Conservation (phyloP, 2,329 filamentous ascomycete genomes). For the Helicocarpus griseus region DNA sequence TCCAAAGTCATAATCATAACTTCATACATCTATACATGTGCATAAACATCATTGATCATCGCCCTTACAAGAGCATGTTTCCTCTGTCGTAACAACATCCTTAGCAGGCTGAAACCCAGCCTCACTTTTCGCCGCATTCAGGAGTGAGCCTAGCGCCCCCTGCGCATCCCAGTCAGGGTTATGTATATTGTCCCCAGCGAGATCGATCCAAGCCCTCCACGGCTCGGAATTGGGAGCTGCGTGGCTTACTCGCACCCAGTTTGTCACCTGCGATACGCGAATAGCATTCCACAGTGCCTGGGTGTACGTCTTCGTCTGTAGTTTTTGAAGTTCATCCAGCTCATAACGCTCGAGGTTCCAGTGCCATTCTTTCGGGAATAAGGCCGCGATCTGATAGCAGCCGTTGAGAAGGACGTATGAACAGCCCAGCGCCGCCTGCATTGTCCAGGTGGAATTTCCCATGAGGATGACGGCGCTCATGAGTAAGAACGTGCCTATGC, state of each 20-base stretch:
- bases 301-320: conserved; percentile 41
- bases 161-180: conserved; percentile 9
- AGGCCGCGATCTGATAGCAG: conserved; percentile 48
- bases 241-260: conserved; percentile 45
- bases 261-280: conserved; percentile 41
- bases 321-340: conserved; percentile 35
- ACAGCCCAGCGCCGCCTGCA: conserved; percentile 49
- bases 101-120: conserved; percentile 1
- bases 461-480: conserved; percentile 54
- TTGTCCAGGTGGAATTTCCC: conserved; percentile 53
- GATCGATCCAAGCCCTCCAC: conserved; percentile 46
- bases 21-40: too few species aligned
- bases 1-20: not conserved
- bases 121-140: conserved; percentile 3
- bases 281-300: conserved; percentile 52
- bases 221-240: conserved; percentile 43
- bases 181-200: conserved; percentile 13
- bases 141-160: not conserved
- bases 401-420: conserved; percentile 52
- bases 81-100: not conserved
- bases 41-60: not conserved
- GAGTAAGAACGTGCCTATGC: conserved; percentile 48
- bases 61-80: not conserved
- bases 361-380: conserved; percentile 40
- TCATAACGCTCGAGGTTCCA: conserved; percentile 51